Evolutionary conservation across 257 asterid genomes (phyloP).

Genomic region (Knoxia roxburghii): DNA sequence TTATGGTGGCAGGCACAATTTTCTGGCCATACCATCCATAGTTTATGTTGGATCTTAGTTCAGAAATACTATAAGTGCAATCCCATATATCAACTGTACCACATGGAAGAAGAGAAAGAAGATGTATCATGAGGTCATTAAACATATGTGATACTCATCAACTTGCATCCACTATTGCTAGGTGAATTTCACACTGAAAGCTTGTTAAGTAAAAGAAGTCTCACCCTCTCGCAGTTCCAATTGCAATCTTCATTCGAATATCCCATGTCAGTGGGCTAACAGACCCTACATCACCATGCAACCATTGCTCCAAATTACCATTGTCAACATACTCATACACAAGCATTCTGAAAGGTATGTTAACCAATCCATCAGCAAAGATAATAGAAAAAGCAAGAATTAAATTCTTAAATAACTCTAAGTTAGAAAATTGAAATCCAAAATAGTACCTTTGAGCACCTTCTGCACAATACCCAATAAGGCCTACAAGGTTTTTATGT

Average conservation of each 20-base stretch:
- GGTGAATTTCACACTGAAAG: neutral
- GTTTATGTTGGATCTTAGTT: neutral
- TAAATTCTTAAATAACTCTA: neutral
- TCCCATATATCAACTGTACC: neutral
- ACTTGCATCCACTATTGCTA: neutral
- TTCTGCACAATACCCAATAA: conserved; percentile 89
- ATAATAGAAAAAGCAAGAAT: neutral
- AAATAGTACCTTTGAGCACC: conserved; percentile 66
- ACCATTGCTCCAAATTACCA: conserved; percentile 98
- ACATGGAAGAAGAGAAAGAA: neutral
- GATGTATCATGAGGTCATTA: neutral
- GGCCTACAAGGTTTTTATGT: conserved; percentile 95
- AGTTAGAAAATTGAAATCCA: neutral
- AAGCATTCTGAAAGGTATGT: conserved; percentile 61
- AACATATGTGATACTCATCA: neutral
- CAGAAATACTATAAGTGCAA: neutral
- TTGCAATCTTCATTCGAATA: conserved; percentile 79
- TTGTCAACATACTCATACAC: conserved; percentile 88
- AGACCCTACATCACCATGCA: conserved; percentile 90
- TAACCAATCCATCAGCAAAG: conserved; percentile 3
- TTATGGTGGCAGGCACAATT: neutral
- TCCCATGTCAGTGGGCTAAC: conserved; percentile 96
- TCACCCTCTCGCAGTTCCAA: conserved; percentile 96
- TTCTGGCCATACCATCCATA: neutral
- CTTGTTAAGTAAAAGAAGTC: conserved; percentile 7